Percentiles rank a stretch among this genome's conserved stretches.
Evolutionary conservation across 2,329 filamentous ascomycete genomes (phyloP).

Genomic region (Aureobasidium zeae): DNA sequence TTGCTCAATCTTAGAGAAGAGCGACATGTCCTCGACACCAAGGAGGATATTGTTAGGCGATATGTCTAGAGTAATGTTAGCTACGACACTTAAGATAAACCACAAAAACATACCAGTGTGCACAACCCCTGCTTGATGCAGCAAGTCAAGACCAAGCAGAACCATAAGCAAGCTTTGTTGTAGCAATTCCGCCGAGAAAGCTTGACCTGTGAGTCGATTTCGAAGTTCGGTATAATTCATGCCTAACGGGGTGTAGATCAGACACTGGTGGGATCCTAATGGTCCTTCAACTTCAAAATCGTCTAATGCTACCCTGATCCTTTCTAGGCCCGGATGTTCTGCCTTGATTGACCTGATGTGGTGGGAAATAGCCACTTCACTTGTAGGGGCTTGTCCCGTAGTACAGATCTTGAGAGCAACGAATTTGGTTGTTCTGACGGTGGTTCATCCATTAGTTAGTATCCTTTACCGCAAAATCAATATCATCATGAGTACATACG

Average conservation of each 20-base stretch:
- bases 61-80: slow-evolving; percentile 21
- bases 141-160: slow-evolving; percentile 21
- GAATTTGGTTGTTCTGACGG: slow-evolving; percentile 6
- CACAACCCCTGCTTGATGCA: slow-evolving; percentile 22
- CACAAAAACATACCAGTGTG: slow-evolving; percentile 23
- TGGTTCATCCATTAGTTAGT: neutral
- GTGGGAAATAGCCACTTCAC: slow-evolving; percentile 20
- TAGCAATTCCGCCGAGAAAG: slow-evolving; percentile 21
- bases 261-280: slow-evolving; percentile 20
- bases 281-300: slow-evolving; percentile 19
- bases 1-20: slow-evolving; percentile 13
- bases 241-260: slow-evolving; percentile 21
- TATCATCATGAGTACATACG: neutral
- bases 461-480: neutral
- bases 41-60: slow-evolving; percentile 26
- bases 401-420: slow-evolving; percentile 19
- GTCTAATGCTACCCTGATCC: slow-evolving; percentile 16
- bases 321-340: slow-evolving; percentile 18
- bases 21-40: slow-evolving; percentile 17
- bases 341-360: slow-evolving; percentile 18
- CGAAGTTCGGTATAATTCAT: slow-evolving; percentile 21
- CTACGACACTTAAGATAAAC: neutral
- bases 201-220: slow-evolving; percentile 20
- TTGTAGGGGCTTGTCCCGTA: slow-evolving; percentile 2
- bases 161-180: slow-evolving; percentile 20